Base-by-base conservation (phyloP, 2,329 filamentous ascomycete genomes). In the Fusarium sp. region DNA sequence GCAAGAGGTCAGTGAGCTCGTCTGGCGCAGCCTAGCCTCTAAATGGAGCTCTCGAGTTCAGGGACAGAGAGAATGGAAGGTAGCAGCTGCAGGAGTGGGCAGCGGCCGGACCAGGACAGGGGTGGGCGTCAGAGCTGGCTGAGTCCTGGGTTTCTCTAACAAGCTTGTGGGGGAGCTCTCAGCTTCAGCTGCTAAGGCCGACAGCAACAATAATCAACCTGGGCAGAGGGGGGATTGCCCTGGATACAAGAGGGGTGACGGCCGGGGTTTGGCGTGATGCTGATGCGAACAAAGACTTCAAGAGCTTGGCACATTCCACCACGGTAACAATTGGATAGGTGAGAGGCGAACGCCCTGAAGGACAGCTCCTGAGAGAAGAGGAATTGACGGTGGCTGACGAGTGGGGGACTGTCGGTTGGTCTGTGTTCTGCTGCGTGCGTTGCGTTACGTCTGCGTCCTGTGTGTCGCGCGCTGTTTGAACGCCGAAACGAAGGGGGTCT, bases 1-100 rank as follows among this genome's bases (percentile, higher is more conserved):
- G 59, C 60, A 69, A 71, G 69, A 72, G 66, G 68, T 70, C 73
- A 77, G 75, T 76, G 73, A 77, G 75, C 73, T 77, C 71, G 64
- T 37, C 60, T 69, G 69, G 67, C 69, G 63, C 70, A 67, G 72
- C 73, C 68, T 60, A 68, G 71, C 71, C 71, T 71, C 66, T 69
- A 71, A 67, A 58, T 69, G 71, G 68, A 72, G 71, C 68, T 72
- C 71, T 66, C 61, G 40, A 65, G 62, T 65, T 61, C 71, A 74
- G 72, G 72, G 50, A 74, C 72, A 52, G 47, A 74, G 71, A 52
- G 47, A 29, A 52, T 47, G 61, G 31, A 29, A 52, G 54, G 61
- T 58, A 52, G 27, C 47, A 58, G 56, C 66, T 66, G 70, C 65
- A 72, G 64, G 65, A 56, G 66, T 67, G 73, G 72, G 34, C 70